These are phyloP conservation scores for Fagopyrum homotropicum DNA, from an alignment of 148 eudicot genomes.

Conservation along the genomic window DNA sequence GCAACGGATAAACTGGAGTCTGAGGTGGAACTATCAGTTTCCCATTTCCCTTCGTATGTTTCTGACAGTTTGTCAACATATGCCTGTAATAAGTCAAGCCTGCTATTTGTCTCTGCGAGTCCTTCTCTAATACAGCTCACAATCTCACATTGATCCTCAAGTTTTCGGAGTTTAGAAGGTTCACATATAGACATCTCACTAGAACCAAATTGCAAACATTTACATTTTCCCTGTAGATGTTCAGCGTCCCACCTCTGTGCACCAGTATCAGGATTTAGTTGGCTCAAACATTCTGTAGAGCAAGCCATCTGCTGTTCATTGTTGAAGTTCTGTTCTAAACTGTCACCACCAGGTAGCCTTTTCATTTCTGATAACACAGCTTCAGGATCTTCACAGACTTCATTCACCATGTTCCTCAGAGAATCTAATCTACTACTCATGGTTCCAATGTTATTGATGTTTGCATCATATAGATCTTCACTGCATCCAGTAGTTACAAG, in stretches of 20 bases:
- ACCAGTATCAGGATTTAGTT: neutral
- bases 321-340: neutral
- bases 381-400: constrained; percentile 12
- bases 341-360: neutral
- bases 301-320: neutral
- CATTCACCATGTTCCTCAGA: constrained; percentile 18
- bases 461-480: constrained; percentile 14
- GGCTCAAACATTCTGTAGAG: neutral
- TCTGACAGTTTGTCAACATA: constrained; percentile 13
- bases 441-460: constrained; percentile 12
- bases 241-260: constrained; percentile 12
- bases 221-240: constrained; percentile 16
- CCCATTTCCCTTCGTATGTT: constrained; percentile 16
- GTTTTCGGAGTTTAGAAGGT: constrained; percentile 4
- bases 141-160: constrained; percentile 20
- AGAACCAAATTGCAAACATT: neutral
- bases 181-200: constrained; percentile 12
- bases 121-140: constrained; percentile 25
- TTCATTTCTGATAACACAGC: constrained; percentile 11
- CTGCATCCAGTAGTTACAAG: constrained; percentile 8
- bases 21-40: constrained; percentile 22
- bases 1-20: constrained; percentile 24
- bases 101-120: constrained; percentile 29
- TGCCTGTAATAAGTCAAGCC: constrained; percentile 22
- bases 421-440: constrained; percentile 10